These are phyloP conservation scores for Talaromyces sp. DNA, from an alignment of 2,329 filamentous ascomycete species.

Conservation along the genomic window DNA sequence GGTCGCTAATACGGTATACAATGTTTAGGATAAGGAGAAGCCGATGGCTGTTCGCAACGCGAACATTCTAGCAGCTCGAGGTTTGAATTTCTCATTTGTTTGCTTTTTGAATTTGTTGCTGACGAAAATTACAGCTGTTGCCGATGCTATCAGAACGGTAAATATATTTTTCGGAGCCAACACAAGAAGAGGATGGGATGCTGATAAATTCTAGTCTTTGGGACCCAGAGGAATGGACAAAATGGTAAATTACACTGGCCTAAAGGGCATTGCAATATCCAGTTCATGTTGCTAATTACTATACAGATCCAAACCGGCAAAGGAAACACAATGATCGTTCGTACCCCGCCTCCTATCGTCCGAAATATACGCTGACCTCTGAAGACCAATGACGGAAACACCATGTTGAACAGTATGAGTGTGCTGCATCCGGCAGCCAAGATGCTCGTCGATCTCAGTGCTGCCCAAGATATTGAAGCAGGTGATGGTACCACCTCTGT, in stretches of 20 bases:
- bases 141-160: conserved; percentile 91
- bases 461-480: conserved; percentile 96
- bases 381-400: conserved; percentile 94
- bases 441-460: conserved; percentile 96
- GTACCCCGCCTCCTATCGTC: conserved; percentile 18
- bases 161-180: conserved; percentile 14
- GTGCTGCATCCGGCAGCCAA: conserved; percentile 99
- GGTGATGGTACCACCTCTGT: conserved; percentile 98
- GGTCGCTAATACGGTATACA: conserved; percentile 32
- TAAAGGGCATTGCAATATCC: neutral
- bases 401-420: conserved; percentile 98
- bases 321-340: conserved; percentile 87
- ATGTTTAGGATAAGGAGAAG: conserved; percentile 80
- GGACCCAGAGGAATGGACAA: conserved; percentile 98
- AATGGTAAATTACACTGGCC: conserved; percentile 54
- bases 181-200: conserved; percentile 22
- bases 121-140: conserved; percentile 63
- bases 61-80: conserved; percentile 96
- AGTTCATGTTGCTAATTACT: conserved; percentile 17
- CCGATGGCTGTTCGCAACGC: conserved; percentile 91
- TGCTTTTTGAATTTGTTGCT: conserved; percentile 16
- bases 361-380: conserved; percentile 22
- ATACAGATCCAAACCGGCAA: conserved; percentile 79
- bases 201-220: conserved; percentile 58
- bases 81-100: conserved; percentile 44